These are phyloP conservation scores for Plectosphaerella plurivora DNA, from an alignment of 2,329 filamentous ascomycete species.

Conservation along the genomic window DNA sequence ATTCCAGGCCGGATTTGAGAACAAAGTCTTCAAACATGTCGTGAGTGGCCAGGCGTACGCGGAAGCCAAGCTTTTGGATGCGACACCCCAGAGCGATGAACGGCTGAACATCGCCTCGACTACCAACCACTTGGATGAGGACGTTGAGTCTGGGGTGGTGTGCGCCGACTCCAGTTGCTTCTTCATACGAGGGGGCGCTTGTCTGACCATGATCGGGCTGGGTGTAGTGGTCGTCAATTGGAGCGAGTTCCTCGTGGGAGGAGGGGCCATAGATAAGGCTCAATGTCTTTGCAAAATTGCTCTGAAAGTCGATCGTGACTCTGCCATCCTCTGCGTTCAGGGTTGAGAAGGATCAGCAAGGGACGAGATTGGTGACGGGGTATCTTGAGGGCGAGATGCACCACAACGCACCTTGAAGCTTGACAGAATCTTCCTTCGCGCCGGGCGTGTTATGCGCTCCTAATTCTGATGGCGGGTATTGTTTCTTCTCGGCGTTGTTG, in stretches of 20 bases:
- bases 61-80: conserved; percentile 34
- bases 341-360: neutral
- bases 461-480: too few relatives aligned
- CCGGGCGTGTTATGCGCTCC: neutral
- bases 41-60: conserved; percentile 40
- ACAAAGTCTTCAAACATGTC: conserved; percentile 47
- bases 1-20: conserved; percentile 40
- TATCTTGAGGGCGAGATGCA: neutral
- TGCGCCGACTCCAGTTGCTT: neutral
- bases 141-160: conserved; percentile 3
- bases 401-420: neutral
- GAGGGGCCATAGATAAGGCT: neutral
- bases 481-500: too few relatives aligned
- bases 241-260: neutral
- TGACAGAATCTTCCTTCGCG: too few relatives aligned
- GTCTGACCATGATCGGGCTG: neutral
- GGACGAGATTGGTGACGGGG: too few relatives aligned
- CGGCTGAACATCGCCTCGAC: conserved; percentile 37
- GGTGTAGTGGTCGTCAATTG: neutral
- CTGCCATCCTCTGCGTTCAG: neutral
- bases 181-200: neutral
- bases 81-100: conserved; percentile 41
- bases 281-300: too few relatives aligned
- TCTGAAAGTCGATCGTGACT: too few relatives aligned
- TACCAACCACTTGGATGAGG: conserved; percentile 11